phyloP scores from a whole-genome alignment of 2,329 filamentous ascomycete genomes.

The Colletotrichum incanum region DNA sequence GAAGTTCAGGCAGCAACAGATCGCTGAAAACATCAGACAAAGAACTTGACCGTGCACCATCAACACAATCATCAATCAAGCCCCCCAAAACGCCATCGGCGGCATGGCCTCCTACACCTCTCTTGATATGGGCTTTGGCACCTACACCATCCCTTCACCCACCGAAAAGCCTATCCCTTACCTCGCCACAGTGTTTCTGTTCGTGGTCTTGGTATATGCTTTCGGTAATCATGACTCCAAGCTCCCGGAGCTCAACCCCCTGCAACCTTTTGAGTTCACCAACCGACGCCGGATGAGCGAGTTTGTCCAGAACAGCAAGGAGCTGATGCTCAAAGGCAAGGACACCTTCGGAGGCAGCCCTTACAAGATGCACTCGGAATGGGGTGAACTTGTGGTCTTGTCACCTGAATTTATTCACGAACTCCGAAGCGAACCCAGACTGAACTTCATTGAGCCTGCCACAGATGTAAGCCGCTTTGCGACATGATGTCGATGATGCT shows the following conservation, averaged over 20 bases:
- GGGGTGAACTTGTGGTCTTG: slow-evolving; percentile 24
- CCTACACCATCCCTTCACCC: slow-evolving; percentile 28
- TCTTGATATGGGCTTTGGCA: slow-evolving; percentile 7
- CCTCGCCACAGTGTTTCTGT: slow-evolving; percentile 13
- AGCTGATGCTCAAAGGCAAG: slow-evolving; percentile 22
- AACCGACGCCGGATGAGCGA: slow-evolving; percentile 27
- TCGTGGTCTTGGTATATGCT: slow-evolving; percentile 12
- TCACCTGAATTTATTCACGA: slow-evolving; percentile 22
- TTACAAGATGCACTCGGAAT: slow-evolving; percentile 19
- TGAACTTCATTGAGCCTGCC: not conserved
- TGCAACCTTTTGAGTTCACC: slow-evolving; percentile 9
- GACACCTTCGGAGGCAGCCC: slow-evolving; percentile 13
- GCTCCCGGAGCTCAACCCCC: slow-evolving; percentile 20
- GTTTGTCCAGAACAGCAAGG: slow-evolving; percentile 14
- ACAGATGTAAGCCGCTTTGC: slow-evolving; percentile 1
- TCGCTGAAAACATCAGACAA: not conserved
- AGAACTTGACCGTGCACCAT: not conserved
- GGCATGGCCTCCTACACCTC: slow-evolving; percentile 14
- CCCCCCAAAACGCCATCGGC: not conserved
- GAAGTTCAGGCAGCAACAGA: not conserved
- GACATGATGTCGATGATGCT: accelerated
- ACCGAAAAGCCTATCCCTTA: slow-evolving; percentile 23
- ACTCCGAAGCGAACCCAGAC: slow-evolving; percentile 20
- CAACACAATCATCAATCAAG: not conserved
- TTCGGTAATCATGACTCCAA: slow-evolving; percentile 14